Evolutionary conservation across 2,329 filamentous ascomycete species (phyloP).

Genomic region (Aureobasidium sp.): DNA sequence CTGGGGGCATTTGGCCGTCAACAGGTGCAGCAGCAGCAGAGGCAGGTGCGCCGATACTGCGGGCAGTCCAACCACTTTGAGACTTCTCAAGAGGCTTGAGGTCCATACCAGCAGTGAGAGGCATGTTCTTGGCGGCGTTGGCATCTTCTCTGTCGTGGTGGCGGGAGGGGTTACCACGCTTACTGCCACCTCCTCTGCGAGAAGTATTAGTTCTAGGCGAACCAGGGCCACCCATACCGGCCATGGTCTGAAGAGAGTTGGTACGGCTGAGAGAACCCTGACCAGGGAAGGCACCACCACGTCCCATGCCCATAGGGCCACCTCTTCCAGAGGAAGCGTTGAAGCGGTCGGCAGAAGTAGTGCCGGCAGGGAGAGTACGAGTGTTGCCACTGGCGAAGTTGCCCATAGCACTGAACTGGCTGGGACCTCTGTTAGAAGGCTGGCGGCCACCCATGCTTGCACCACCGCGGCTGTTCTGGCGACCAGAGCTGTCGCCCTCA

Average conservation of each 20-base stretch:
- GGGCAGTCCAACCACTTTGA: slow-evolving; percentile 81
- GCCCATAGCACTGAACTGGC: slow-evolving; percentile 14
- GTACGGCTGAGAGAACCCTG: slow-evolving; percentile 57
- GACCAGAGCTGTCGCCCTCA: slow-evolving; percentile 36
- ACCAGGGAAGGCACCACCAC: slow-evolving; percentile 56
- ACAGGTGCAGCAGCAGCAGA: slow-evolving; percentile 33
- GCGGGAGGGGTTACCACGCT: slow-evolving; percentile 43
- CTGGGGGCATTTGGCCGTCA: slow-evolving; percentile 64
- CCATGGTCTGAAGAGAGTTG: slow-evolving; percentile 49
- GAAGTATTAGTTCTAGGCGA: slow-evolving; percentile 51
- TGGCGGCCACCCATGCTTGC: slow-evolving; percentile 38
- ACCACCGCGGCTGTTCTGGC: slow-evolving; percentile 50
- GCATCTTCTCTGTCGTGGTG: slow-evolving; percentile 46
- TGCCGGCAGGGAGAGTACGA: slow-evolving; percentile 61
- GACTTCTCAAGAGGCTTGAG: slow-evolving; percentile 70
- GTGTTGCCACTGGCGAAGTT: slow-evolving; percentile 10
- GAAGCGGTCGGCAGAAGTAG: slow-evolving; percentile 71
- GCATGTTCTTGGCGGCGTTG: slow-evolving; percentile 77
- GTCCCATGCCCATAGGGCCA: slow-evolving; percentile 37
- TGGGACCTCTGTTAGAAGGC: slow-evolving; percentile 13
- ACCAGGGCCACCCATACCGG: slow-evolving; percentile 50
- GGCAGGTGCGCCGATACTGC: slow-evolving; percentile 48
- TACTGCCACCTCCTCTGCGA: slow-evolving; percentile 54
- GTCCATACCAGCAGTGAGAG: slow-evolving; percentile 74
- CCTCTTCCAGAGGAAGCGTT: slow-evolving; percentile 19